Percentiles rank a stretch among this genome's conserved stretches.
Conservation (phyloP, 495 filamentous ascomycete species). For the Penicillium paradoxum region DNA sequence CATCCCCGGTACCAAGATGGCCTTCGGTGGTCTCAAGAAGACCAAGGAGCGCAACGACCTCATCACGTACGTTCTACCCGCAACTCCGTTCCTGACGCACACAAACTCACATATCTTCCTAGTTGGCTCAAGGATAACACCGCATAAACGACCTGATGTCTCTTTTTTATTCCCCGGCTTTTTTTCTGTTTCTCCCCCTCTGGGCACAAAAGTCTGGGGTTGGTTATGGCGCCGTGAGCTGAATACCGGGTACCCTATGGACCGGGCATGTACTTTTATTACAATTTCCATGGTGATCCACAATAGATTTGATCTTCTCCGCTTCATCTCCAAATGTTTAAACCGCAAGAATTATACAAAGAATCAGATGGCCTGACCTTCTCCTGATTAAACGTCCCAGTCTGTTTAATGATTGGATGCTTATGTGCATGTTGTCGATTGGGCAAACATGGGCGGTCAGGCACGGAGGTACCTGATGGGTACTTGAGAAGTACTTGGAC, state of each 20-base stretch:
- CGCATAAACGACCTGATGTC: slow-evolving; percentile 44
- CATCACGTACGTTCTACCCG: slow-evolving; percentile 73
- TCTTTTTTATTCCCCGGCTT: slow-evolving; percentile 14
- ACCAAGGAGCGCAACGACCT: slow-evolving; percentile 98
- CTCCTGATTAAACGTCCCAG: neutral
- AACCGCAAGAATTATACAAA: slow-evolving; percentile 10
- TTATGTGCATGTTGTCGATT: neutral
- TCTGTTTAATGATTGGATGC: neutral
- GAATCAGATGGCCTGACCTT: neutral
- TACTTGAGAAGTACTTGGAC: neutral
- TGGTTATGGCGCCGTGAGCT: slow-evolving; percentile 25
- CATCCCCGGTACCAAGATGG: slow-evolving; percentile 99
- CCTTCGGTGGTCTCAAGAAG: slow-evolving; percentile 99
- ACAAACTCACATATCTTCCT: slow-evolving; percentile 1
- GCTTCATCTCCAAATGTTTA: slow-evolving; percentile 4
- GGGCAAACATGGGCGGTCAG: slow-evolving; percentile 11
- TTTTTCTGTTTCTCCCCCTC: slow-evolving; percentile 17
- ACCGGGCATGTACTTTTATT: slow-evolving; percentile 43
- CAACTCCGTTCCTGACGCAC: neutral
- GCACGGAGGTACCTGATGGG: neutral
- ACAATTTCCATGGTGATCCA: slow-evolving; percentile 22
- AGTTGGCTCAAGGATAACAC: slow-evolving; percentile 64
- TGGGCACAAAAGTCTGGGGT: slow-evolving; percentile 21
- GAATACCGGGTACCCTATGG: slow-evolving; percentile 22
- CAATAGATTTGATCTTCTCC: slow-evolving; percentile 28